Evolutionary conservation across 495 filamentous ascomycete genomes (phyloP).

Genomic region (Lepidopterella palustris): DNA sequence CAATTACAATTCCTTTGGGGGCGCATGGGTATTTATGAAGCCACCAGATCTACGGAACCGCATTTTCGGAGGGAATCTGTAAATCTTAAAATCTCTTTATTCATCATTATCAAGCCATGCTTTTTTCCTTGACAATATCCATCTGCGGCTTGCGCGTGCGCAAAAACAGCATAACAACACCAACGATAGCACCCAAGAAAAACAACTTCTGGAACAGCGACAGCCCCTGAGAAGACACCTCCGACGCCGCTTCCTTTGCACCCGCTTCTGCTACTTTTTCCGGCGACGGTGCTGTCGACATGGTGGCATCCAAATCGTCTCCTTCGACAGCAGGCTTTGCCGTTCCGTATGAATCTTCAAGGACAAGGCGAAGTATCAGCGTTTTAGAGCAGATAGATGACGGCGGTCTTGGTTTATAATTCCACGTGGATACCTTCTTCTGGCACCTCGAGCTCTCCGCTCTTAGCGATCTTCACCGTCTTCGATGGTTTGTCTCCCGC

Average conservation of each 20-base stretch:
- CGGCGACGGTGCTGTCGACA: conserved; percentile 11
- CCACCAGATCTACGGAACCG: conserved; percentile 1
- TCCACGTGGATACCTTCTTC: conserved; percentile 98
- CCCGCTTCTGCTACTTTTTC: conserved; percentile 21
- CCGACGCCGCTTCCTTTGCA: conserved; percentile 13
- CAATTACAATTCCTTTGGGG: not conserved
- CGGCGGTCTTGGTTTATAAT: conserved; percentile 52
- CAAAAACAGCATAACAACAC: conserved; percentile 39
- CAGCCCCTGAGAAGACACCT: conserved; percentile 16
- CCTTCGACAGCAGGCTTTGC: conserved; percentile 32
- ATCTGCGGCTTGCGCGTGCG: conserved; percentile 22
- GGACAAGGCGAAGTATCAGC: conserved; percentile 28
- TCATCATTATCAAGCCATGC: conserved; percentile 33
- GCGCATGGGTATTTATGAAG: not conserved
- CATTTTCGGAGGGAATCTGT: not conserved
- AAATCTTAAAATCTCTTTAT: not conserved
- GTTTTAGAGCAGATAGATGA: conserved; percentile 20
- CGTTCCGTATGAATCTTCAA: conserved; percentile 34
- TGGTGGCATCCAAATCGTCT: conserved; percentile 38
- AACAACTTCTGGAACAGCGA: conserved; percentile 38
- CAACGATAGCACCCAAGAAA: conserved; percentile 41
- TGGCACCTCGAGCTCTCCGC: conserved; percentile 82
- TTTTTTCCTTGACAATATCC: conserved; percentile 35
- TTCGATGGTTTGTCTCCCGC: conserved; percentile 66
- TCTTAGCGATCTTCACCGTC: conserved; percentile 84